phyloP scores from a whole-genome alignment of 257 asterid genomes.

The Primulina huaijiensis region DNA sequence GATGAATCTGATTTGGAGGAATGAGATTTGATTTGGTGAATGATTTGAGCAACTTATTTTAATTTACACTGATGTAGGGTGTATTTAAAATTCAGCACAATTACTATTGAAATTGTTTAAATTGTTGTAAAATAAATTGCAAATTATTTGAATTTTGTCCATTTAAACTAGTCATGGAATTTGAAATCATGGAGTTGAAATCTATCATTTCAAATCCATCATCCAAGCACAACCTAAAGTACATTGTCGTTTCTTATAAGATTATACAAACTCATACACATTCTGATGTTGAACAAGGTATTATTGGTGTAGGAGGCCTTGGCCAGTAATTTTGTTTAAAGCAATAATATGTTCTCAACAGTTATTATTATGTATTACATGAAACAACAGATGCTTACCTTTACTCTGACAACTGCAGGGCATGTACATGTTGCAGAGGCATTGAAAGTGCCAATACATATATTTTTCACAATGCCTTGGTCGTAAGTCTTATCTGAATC shows the following conservation, averaged over 20 bases:
- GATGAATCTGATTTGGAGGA: no score
- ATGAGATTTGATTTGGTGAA: no score
- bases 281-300: not conserved
- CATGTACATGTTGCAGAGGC: conserved; percentile 60
- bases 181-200: no score
- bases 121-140: no score
- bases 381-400: not conserved
- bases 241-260: not conserved
- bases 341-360: not conserved
- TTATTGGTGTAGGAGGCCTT: not conserved
- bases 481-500: conserved; percentile 39
- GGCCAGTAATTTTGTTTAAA: not conserved
- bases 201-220: no score
- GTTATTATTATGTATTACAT: not conserved
- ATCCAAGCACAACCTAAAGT: no score
- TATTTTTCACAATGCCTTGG: conserved; percentile 64
- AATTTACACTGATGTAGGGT: no score
- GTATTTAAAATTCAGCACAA: no score
- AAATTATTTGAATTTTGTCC: no score
- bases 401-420: conserved; percentile 30
- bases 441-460: conserved; percentile 44
- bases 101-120: no score
- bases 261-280: not conserved
- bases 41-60: no score
- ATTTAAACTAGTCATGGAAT: no score